Base-by-base conservation (phyloP, 108 stramenopile species). In the Cyclotella cryptica region DNA sequence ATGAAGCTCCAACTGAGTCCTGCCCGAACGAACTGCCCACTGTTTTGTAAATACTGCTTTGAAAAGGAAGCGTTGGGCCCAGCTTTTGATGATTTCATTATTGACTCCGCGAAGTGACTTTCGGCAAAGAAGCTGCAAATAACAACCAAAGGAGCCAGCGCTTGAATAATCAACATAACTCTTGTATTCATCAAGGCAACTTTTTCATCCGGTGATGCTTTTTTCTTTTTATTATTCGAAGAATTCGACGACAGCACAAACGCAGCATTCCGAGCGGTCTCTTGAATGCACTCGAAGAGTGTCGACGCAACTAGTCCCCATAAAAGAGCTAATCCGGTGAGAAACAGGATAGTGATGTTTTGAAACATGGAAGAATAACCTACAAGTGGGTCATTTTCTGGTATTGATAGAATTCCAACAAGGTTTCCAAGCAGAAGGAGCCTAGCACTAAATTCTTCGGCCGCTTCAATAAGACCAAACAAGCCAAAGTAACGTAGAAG, bases 221-320 rank as follows among this genome's bases (percentile, higher is more conserved):
- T 74, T 53, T 67, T 58, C 24, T 28, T 59, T 75, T 52, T 61
- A 58, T 54, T 74, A 21, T 70, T 74, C 18, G 73, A 24, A 51
- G 80, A 24, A 35, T 72, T 29, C 0, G 73, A 73, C 5, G 80
- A 74, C 35, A 81, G 29, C 10, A 81, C 62, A 58, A 69, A 60
- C 21, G 80, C 74, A 12, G 80, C 80, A 70, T 81, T 81, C 62
- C 80, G 51, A 15, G 74, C 74, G 11, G 74, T 81, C 44, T 81
- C 80, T 27, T 74, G 60, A 46, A 81, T 74, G 19, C 72, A 72
- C 0, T 44, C 68, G 62, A 74, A 60, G 52, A 81, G 57, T 54
- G 39, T 26, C 10, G 80, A 71, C 26, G 80, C 73, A 41, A 73
- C 22, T 12, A 63, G 52, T 39, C 80, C 80, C 69, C 69, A 81